Conservation (phyloP, 2,329 filamentous ascomycete species). For the Fusarium coffeatum region DNA sequence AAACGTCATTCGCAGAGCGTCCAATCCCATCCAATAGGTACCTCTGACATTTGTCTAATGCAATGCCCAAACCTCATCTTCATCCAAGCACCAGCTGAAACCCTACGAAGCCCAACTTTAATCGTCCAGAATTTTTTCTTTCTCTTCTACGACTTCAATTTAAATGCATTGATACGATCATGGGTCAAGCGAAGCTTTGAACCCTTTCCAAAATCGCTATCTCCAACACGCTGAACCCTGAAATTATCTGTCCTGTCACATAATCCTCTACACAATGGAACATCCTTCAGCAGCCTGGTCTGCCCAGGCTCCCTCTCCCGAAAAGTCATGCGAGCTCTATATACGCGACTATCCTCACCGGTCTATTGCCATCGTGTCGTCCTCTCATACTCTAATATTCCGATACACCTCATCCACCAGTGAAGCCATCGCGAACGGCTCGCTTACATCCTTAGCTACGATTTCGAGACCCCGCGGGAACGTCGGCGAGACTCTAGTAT, state of each 20-base stretch:
- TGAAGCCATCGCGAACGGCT: constrained; percentile 69
- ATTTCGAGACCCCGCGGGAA: constrained; percentile 58
- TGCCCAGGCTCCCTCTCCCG: constrained; percentile 61
- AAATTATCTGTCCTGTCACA: constrained; percentile 6
- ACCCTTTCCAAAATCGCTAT: constrained; percentile 20
- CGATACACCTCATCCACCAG: constrained; percentile 77
- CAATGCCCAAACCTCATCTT: constrained; percentile 38
- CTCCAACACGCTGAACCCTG: constrained; percentile 28
- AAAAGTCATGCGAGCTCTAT: constrained; percentile 79
- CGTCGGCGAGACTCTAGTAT: constrained; percentile 57
- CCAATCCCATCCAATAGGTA: constrained; percentile 23
- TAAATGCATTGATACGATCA: constrained; percentile 8
- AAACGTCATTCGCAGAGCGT: constrained; percentile 38
- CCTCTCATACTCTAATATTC: constrained; percentile 84
- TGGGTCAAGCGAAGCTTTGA: constrained; percentile 24
- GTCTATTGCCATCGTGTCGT: constrained; percentile 85
- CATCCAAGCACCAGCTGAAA: constrained; percentile 22
- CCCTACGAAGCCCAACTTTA: constrained; percentile 23
- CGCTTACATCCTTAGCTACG: constrained; percentile 64
- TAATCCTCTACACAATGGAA: constrained; percentile 58
- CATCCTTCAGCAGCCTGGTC: constrained; percentile 58
- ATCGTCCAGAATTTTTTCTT: not conserved
- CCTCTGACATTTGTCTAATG: constrained; percentile 31
- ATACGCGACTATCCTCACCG: constrained; percentile 89
- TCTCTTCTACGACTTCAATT: not conserved